phyloP scores from a whole-genome alignment of 345 rosid genomes.

The Mercurialis annua region DNA sequence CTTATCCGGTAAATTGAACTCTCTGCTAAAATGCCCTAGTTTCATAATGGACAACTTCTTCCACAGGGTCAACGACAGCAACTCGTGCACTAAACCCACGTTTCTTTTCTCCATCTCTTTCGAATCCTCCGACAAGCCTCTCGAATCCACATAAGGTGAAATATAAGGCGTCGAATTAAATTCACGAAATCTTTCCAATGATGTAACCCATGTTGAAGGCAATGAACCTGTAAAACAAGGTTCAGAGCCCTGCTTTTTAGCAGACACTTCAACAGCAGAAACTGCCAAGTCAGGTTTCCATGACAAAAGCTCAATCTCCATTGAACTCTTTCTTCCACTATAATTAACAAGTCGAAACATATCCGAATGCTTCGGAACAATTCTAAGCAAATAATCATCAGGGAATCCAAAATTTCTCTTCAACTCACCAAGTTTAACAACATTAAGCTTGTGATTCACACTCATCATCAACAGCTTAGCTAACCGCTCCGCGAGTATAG shows the following conservation, averaged over 20 bases:
- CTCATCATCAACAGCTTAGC: constrained; percentile 87
- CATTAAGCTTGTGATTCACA: constrained; percentile 63
- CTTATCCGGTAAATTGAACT: constrained; percentile 70
- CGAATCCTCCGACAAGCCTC: constrained; percentile 47
- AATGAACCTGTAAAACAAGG: constrained; percentile 62
- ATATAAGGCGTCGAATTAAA: constrained; percentile 71
- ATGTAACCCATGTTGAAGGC: constrained; percentile 73
- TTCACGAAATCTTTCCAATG: constrained; percentile 67
- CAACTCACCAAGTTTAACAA: constrained; percentile 62
- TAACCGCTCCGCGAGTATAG: constrained; percentile 47
- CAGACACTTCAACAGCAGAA: constrained; percentile 65
- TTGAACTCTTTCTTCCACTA: constrained; percentile 77
- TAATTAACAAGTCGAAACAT: constrained; percentile 59
- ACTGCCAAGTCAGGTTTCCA: constrained; percentile 70
- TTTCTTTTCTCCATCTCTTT: constrained; percentile 79
- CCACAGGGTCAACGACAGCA: constrained; percentile 77
- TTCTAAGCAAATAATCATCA: constrained; percentile 79
- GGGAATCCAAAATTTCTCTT: constrained; percentile 77
- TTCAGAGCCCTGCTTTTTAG: constrained; percentile 42
- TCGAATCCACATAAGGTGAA: constrained; percentile 57
- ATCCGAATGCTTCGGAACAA: constrained; percentile 59
- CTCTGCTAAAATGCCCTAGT: constrained; percentile 79
- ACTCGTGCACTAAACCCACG: constrained; percentile 68
- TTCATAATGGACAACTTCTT: constrained; percentile 76
- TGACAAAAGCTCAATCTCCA: constrained; percentile 82